Conservation (phyloP, 257 asterid species). For the Fraxinus americana region DNA sequence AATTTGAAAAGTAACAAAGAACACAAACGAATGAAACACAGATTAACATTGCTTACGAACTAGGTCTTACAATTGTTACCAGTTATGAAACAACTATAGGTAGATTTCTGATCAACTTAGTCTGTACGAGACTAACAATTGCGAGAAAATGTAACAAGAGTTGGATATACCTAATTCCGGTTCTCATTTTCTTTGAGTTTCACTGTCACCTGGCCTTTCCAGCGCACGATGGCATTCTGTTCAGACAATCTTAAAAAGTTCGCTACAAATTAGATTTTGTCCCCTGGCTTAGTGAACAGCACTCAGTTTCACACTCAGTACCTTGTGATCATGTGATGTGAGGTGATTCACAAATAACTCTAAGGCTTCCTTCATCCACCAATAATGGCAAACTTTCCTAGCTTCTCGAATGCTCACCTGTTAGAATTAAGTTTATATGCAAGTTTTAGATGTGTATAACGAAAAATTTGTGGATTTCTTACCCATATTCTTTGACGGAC, state of each 20-base stretch:
- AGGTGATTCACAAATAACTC: slow-evolving; percentile 31
- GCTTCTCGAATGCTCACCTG: slow-evolving; percentile 49
- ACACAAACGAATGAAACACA: not conserved
- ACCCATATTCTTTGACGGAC: slow-evolving; percentile 84
- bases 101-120: not conserved
- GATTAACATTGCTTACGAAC: not conserved
- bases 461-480: not conserved
- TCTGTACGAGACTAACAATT: not conserved
- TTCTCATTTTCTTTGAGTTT: not conserved
- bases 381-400: slow-evolving; percentile 36
- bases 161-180: not conserved
- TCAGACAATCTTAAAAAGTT: not conserved
- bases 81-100: not conserved
- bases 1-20: not conserved
- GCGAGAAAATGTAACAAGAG: not conserved
- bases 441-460: no score
- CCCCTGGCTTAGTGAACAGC: not conserved
- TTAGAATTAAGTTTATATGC: not conserved
- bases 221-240: not conserved
- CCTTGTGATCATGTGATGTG: slow-evolving; percentile 13
- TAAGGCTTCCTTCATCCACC: slow-evolving; percentile 55
- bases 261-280: not conserved
- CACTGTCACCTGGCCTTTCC: not conserved
- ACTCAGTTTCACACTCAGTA: not conserved
- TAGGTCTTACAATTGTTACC: not conserved